Conservation (phyloP, 2,329 filamentous ascomycete genomes). For the Zymoseptoria pseudotritici region DNA sequence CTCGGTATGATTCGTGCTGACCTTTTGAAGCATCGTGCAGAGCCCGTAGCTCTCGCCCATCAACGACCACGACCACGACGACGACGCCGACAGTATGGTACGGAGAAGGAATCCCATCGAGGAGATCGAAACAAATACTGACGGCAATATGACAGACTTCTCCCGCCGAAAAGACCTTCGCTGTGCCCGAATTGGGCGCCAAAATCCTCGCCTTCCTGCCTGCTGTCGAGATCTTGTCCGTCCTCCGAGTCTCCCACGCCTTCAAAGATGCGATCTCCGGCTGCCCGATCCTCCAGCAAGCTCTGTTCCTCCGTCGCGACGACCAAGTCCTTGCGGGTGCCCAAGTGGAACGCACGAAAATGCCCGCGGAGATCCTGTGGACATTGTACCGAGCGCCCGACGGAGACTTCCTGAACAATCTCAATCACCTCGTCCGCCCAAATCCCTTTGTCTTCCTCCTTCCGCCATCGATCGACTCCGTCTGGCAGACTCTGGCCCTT, state of each 20-base stretch:
- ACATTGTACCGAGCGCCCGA: background rate
- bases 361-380: background rate
- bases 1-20: background rate
- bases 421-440: background rate
- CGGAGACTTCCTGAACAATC: background rate
- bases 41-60: background rate
- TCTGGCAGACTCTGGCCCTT: background rate
- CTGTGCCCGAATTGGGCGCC: background rate
- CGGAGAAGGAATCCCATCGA: background rate
- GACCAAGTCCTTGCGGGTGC: background rate
- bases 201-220: background rate
- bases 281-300: background rate
- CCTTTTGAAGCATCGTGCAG: background rate
- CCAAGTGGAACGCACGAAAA: background rate
- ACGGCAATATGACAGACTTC: background rate
- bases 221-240: background rate
- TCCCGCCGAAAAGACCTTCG: background rate
- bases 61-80: background rate
- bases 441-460: background rate
- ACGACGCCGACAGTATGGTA: background rate
- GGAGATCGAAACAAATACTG: background rate
- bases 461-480: background rate
- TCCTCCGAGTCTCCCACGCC: background rate
- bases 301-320: background rate
- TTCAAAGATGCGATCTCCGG: background rate